Percentiles rank a stretch among this genome's conserved stretches.
Conservation (phyloP, 192 early-diverging fungal genomes). For the Backusella tuberculispora region DNA sequence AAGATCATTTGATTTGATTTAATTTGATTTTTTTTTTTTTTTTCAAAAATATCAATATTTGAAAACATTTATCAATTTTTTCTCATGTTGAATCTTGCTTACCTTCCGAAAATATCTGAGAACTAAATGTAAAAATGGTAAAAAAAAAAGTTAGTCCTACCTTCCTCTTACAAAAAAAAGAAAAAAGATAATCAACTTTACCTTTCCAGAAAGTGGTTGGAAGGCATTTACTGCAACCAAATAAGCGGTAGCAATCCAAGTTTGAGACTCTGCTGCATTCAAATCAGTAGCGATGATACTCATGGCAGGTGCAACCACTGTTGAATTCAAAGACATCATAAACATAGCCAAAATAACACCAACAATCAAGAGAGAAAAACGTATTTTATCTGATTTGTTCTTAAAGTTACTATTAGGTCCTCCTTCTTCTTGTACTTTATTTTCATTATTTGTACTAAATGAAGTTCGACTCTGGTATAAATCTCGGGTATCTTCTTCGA, state of each 20-base stretch:
- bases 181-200: constrained; percentile 5
- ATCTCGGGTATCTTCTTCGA: neutral
- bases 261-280: constrained; percentile 24
- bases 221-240: constrained; percentile 38
- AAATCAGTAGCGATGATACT: constrained; percentile 38
- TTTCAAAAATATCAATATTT: neutral
- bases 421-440: too few relatives aligned
- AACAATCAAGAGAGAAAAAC: neutral
- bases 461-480: neutral
- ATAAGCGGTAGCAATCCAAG: constrained; percentile 44
- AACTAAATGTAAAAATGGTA: constrained; percentile 25
- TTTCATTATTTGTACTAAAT: neutral
- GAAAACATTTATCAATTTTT: neutral
- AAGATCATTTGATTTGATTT: too few relatives aligned
- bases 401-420: neutral
- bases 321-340: constrained; percentile 40
- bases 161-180: too few relatives aligned
- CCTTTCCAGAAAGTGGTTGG: constrained; percentile 37
- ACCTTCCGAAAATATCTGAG: constrained; percentile 44
- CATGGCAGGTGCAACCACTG: constrained; percentile 43
- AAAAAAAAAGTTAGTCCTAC: neutral
- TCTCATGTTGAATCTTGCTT: neutral
- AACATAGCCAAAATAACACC: constrained; percentile 38
- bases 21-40: too few relatives aligned
- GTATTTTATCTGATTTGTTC: neutral